Conservation (phyloP, 108 stramenopile species). For the Cyclotella atomus region DNA sequence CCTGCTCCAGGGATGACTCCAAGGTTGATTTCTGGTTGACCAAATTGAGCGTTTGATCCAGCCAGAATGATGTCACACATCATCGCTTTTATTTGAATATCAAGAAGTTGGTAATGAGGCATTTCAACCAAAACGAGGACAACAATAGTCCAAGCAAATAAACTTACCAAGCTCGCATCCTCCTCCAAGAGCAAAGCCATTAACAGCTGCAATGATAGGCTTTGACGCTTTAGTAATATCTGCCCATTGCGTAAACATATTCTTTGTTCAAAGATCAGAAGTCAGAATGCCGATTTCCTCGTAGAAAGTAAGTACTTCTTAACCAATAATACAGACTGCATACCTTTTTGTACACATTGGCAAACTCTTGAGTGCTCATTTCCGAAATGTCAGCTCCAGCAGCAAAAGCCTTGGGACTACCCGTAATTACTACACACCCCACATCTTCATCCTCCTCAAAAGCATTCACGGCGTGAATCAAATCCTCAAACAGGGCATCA, state of each 20-base stretch:
- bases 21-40: constrained; percentile 98
- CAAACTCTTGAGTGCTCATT: constrained; percentile 85
- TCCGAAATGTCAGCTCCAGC: constrained; percentile 97
- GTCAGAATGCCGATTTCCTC: no score
- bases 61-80: constrained; percentile 98
- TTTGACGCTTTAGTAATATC: constrained; percentile 77
- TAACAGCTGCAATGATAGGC: constrained; percentile 96
- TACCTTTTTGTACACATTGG: constrained; percentile 73
- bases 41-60: constrained; percentile 93
- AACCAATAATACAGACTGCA: not conserved
- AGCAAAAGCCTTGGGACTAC: constrained; percentile 94
- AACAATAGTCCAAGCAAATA: not conserved
- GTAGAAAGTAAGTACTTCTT: not conserved
- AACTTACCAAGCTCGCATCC: constrained; percentile 88
- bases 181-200: constrained; percentile 97
- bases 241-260: constrained; percentile 96
- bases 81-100: constrained; percentile 72
- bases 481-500: constrained; percentile 87
- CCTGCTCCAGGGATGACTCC: constrained; percentile 97
- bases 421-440: constrained; percentile 95
- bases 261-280: constrained; percentile 29
- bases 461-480: constrained; percentile 75
- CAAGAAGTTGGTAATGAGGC: not conserved
- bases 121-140: not conserved
- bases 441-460: constrained; percentile 82